Evolutionary conservation across 179 eudicot species (phyloP), one percentile per base, ranked within the genome.

Genomic region (Camellia oleifera): DNA sequence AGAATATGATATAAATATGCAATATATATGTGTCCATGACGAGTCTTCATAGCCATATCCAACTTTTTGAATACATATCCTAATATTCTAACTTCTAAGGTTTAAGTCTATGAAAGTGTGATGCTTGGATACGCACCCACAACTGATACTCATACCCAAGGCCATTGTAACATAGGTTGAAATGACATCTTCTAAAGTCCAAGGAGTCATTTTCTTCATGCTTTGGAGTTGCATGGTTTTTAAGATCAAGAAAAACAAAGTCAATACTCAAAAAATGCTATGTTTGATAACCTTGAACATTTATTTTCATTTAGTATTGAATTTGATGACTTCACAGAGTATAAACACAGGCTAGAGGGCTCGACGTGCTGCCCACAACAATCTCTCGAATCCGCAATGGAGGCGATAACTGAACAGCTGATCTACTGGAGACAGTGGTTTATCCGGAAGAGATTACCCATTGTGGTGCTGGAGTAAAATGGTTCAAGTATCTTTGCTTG

Each of bases 401-500:
- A 69, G 97, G 95, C 73, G 99, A 95, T 79, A 83, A 87, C 56
- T 83, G 89, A 85, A 95, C 98, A 60, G 97, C 97, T 69, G 91
- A 90, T 79, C 83, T 93, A 77, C 85, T 95, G 6, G 99, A 93
- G 82, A 89, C 78, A 1, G 90, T 93, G 48, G 77, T 95, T 58
- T 95, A 93, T 77, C 99, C 95, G 2, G 98, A 95, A 81, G 99
- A 95, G 73, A 89, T 95, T 23, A 94, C 97, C 46, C 98, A 95
- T 77, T 95, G 99, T 78, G 97, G 98, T 79, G 95, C 98, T 60
- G 99, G 99, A 50, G 86, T 95, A 44, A 92, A 85, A 88, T 95
- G 98, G 99, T 95, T 95, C 81, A 92, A 82, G 82, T 92, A 92
- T 88, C 89, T 94, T 74, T 92, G 90, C 83, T 78, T 77, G 69